Percentiles rank a stretch among this genome's conserved stretches.
These are phyloP conservation scores for Fusarium sp. DNA, from an alignment of 2,329 filamentous ascomycete species.

Conservation along the genomic window DNA sequence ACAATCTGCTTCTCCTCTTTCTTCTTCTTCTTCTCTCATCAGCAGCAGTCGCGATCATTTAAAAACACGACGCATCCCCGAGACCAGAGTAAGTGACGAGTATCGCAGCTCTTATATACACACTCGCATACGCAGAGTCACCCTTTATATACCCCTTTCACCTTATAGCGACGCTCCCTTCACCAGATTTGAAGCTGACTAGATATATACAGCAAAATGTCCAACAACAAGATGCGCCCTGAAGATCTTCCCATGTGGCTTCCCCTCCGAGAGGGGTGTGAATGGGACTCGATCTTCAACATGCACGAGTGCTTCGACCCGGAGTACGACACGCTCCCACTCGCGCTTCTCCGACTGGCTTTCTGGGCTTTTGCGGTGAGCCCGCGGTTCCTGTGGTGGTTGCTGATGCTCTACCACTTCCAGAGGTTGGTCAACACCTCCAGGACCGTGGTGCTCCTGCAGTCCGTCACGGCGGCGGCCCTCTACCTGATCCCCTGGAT, in stretches of 20 bases:
- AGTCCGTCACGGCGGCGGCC: not conserved
- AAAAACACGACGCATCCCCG: not conserved
- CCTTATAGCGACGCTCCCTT: not conserved
- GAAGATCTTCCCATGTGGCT: constrained; percentile 16
- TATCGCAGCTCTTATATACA: not conserved
- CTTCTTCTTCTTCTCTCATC: not conserved
- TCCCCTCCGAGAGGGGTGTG: constrained; percentile 11
- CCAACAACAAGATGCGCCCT: constrained; percentile 1
- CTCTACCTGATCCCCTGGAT: constrained; percentile 3
- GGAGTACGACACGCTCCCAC: constrained; percentile 20
- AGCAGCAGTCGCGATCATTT: not conserved
- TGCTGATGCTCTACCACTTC: constrained; percentile 3
- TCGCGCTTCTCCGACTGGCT: constrained; percentile 1
- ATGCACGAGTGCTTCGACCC: constrained; percentile 16
- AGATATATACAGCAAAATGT: not conserved
- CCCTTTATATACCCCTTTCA: not conserved
- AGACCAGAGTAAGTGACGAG: not conserved
- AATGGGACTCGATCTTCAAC: constrained; percentile 20
- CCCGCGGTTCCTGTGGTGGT: constrained; percentile 3
- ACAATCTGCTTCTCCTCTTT: not conserved
- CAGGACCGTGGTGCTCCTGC: not conserved
- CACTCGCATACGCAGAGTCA: not conserved
- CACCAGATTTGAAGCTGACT: not conserved
- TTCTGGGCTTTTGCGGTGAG: constrained; percentile 1
- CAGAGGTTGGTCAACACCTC: not conserved